These are phyloP conservation scores for Echinochloa phyllopogon DNA, from an alignment of 176 grass and related monocot genomes.

Conservation along the genomic window DNA sequence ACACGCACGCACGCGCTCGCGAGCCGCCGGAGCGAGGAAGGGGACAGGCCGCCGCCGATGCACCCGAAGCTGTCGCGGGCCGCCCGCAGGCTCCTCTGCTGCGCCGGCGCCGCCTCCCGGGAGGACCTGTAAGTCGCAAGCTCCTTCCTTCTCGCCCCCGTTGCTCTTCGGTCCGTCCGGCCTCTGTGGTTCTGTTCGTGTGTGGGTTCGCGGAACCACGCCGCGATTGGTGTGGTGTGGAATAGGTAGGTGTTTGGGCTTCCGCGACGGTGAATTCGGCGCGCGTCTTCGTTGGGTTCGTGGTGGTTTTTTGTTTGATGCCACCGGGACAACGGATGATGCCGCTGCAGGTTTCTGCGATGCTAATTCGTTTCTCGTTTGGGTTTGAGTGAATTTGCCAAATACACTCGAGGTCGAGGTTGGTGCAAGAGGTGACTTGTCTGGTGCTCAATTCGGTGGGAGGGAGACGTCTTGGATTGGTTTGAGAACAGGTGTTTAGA, in stretches of 20 bases:
- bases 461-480: background rate
- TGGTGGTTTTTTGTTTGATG: background rate
- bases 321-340: background rate
- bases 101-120: constrained; percentile 37
- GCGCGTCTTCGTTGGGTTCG: background rate
- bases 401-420: background rate
- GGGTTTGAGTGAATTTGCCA: background rate
- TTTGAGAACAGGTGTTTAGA: background rate
- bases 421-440: background rate
- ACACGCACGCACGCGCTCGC: background rate
- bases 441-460: background rate
- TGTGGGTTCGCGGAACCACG: background rate
- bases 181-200: background rate
- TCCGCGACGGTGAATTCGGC: background rate
- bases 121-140: constrained; percentile 53
- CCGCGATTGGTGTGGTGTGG: too few relatives aligned
- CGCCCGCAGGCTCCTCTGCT: constrained; percentile 66
- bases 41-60: constrained; percentile 35
- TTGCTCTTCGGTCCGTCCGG: background rate
- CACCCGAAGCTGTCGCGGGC: constrained; percentile 56
- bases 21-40: too few relatives aligned
- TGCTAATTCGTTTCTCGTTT: background rate
- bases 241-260: background rate
- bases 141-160: background rate
- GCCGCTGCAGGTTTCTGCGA: background rate